Evolutionary conservation across 805 yeast genomes (phyloP).

Genomic region (Wickerhamiella alocasiicola): DNA sequence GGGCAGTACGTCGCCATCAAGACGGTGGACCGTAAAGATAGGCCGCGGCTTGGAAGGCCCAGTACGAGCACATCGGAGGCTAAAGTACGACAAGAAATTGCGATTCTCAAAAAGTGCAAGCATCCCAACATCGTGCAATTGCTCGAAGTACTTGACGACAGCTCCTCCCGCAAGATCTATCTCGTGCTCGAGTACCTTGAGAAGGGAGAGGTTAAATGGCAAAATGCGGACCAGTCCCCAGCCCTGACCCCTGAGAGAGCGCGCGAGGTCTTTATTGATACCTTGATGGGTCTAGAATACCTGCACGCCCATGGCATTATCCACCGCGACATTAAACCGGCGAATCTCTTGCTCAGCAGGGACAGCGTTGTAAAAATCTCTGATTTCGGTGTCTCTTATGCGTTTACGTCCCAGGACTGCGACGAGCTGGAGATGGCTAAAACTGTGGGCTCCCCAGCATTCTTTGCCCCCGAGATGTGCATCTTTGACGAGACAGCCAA

Average conservation of each 20-base stretch:
- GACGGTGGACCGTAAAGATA: conserved; percentile 66
- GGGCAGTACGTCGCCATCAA: conserved; percentile 73
- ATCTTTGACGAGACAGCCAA: conserved; percentile 33
- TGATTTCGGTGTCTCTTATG: conserved; percentile 94
- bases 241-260: conserved; percentile 54
- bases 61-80: conserved; percentile 42
- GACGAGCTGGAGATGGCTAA: conserved; percentile 78
- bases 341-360: conserved; percentile 62
- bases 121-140: conserved; percentile 89
- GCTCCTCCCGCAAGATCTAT: conserved; percentile 70
- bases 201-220: conserved; percentile 87
- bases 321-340: conserved; percentile 58
- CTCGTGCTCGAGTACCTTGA: conserved; percentile 81
- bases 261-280: conserved; percentile 66
- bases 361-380: conserved; percentile 75
- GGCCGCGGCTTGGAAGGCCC: conserved; percentile 41
- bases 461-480: conserved; percentile 89
- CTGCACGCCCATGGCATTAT: conserved; percentile 72
- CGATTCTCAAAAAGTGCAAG: conserved; percentile 81
- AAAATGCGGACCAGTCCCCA: conserved; percentile 43
- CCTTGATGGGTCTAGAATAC: conserved; percentile 77
- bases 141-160: conserved; percentile 79
- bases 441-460: conserved; percentile 97
- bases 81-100: conserved; percentile 73
- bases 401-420: conserved; percentile 35